Percentiles rank a stretch among this genome's conserved stretches.
phyloP scores from a whole-genome alignment of 768 basidiomycete species.

The Amanita polypyramis region DNA sequence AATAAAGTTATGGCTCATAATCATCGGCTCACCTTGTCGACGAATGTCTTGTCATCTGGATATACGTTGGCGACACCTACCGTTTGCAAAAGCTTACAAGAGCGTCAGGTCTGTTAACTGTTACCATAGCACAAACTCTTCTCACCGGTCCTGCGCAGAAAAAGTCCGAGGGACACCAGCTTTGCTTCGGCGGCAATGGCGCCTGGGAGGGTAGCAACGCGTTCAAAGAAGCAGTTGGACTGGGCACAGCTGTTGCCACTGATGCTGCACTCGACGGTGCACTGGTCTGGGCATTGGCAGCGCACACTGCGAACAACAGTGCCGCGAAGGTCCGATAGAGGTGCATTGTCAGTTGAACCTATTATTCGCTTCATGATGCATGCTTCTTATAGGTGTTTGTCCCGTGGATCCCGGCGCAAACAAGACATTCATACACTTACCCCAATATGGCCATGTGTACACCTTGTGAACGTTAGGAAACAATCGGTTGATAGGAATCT shows the following conservation, averaged over 20 bases:
- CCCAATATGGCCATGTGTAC: too few relatives aligned
- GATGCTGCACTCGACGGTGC: conserved; percentile 24
- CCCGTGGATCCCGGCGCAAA: too few relatives aligned
- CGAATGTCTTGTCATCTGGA: conserved; percentile 79
- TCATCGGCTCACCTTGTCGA: conserved; percentile 45
- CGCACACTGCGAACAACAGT: background rate
- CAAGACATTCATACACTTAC: too few relatives aligned
- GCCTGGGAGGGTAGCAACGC: conserved; percentile 55
- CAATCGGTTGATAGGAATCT: too few relatives aligned
- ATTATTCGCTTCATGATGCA: too few relatives aligned
- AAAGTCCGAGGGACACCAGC: conserved; percentile 67
- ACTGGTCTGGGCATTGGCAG: background rate
- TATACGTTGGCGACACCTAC: conserved; percentile 71
- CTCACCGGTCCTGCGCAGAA: conserved; percentile 73
- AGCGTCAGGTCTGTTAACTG: conserved; percentile 7
- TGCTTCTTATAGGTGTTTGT: too few relatives aligned
- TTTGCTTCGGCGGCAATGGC: conserved; percentile 54
- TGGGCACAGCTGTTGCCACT: conserved; percentile 53
- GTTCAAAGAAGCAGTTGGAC: conserved; percentile 43
- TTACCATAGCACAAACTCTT: conserved; percentile 10
- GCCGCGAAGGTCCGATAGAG: background rate
- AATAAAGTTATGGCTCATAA: background rate
- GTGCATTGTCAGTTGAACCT: background rate
- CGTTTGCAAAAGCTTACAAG: conserved; percentile 64
- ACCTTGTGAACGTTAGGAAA: too few relatives aligned